A percentile compares a stretch with the other conserved stretches of the same genome.
Evolutionary conservation across 164 flowering plant species (phyloP).

Genomic region (Vitis rotundifolia): DNA sequence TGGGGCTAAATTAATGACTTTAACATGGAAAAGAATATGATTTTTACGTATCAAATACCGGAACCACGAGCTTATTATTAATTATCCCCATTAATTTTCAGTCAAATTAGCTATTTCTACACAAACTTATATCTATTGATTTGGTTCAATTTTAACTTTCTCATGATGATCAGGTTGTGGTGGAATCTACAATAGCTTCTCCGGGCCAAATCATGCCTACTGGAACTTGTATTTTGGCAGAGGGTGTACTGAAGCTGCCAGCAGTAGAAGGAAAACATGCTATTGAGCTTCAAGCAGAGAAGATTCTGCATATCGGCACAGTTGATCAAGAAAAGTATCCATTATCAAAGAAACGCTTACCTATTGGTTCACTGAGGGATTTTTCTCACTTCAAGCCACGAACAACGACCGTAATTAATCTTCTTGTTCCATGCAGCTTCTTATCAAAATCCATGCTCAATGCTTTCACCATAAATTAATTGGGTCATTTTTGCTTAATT

Average conservation of each 20-base stretch:
- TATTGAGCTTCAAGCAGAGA: slow-evolving; percentile 70
- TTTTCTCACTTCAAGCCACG: slow-evolving; percentile 74
- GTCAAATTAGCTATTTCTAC: too few relatives aligned
- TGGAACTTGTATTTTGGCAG: slow-evolving; percentile 82
- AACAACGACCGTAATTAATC: slow-evolving; percentile 73
- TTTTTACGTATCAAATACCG: too few relatives aligned
- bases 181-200: slow-evolving; percentile 55
- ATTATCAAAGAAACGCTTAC: slow-evolving; percentile 61
- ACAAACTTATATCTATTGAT: too few relatives aligned
- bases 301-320: slow-evolving; percentile 67
- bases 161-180: slow-evolving; percentile 49
- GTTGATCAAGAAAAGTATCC: slow-evolving; percentile 68
- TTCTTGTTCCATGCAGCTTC: not conserved
- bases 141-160: not conserved
- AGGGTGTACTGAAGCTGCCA: slow-evolving; percentile 61
- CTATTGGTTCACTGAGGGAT: slow-evolving; percentile 53
- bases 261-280: slow-evolving; percentile 41
- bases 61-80: too few relatives aligned
- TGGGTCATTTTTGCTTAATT: too few relatives aligned
- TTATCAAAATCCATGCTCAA: not conserved
- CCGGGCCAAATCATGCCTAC: slow-evolving; percentile 43
- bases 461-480: not conserved
- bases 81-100: too few relatives aligned
- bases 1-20: too few relatives aligned
- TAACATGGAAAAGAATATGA: too few relatives aligned